Conservation (phyloP, 2,329 filamentous ascomycete species). For the Colletotrichum sp. region DNA sequence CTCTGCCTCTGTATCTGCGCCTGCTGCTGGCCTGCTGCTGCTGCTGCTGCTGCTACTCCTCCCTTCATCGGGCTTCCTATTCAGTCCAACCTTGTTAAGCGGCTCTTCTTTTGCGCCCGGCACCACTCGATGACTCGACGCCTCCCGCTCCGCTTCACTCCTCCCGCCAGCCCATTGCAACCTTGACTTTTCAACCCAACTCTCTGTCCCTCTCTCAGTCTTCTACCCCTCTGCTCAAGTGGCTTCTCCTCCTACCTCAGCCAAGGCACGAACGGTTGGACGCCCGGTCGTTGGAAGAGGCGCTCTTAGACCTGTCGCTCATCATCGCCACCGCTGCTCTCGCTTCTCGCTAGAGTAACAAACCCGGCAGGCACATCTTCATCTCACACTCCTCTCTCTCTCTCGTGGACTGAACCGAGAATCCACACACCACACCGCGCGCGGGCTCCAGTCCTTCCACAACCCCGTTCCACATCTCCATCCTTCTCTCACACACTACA, state of each 20-base stretch:
- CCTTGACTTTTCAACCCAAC: conserved; percentile 14
- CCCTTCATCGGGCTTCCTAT: conserved; percentile 13
- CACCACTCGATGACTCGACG: conserved; percentile 20
- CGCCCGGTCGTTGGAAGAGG: not conserved
- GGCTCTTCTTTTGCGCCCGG: conserved; percentile 11
- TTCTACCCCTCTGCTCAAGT: not conserved
- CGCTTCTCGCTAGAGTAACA: not conserved
- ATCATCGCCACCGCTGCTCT: conserved; percentile 5
- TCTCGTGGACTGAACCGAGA: not conserved
- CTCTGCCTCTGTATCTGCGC: not conserved
- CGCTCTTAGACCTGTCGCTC: conserved; percentile 3
- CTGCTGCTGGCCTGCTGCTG: not conserved
- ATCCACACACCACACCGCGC: not conserved
- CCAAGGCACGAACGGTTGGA: conserved; percentile 1
- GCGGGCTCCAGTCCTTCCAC: not conserved
- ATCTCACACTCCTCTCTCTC: not conserved
- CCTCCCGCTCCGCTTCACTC: conserved; percentile 11
- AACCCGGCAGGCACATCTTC: not conserved
- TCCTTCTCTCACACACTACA: not conserved
- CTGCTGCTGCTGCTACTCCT: not conserved
- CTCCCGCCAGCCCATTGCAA: not conserved
- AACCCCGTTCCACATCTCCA: not conserved
- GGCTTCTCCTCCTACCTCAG: not conserved
- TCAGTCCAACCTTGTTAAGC: conserved; percentile 17
- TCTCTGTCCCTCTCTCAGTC: not conserved